A percentile compares a stretch with the other conserved stretches of the same genome.
These are phyloP conservation scores for Lentinus brumalis DNA, from an alignment of 768 basidiomycete genomes.

Conservation along the genomic window DNA sequence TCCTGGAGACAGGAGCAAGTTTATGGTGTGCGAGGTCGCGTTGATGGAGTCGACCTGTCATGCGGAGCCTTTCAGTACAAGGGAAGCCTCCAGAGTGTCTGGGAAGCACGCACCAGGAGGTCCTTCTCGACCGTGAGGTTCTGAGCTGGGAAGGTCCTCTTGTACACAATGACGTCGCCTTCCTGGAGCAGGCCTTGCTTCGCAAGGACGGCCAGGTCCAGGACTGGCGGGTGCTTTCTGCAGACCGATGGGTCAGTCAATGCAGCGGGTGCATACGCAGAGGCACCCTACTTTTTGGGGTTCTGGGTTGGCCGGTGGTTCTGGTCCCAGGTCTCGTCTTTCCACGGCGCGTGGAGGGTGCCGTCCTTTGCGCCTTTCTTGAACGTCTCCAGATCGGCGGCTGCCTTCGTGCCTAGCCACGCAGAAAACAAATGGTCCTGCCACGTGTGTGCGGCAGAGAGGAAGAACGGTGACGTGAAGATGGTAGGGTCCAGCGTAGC, in stretches of 20 bases:
- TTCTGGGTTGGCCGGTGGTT: conserved; percentile 34
- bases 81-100: not conserved
- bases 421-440: conserved; percentile 61
- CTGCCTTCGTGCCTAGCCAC: conserved; percentile 50
- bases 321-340: conserved; percentile 61
- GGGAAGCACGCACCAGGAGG: conserved; percentile 38
- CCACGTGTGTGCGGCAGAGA: conserved; percentile 56
- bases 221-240: conserved; percentile 3
- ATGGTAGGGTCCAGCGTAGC: conserved; percentile 38
- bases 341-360: conserved; percentile 57
- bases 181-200: conserved; percentile 46
- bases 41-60: conserved; percentile 49
- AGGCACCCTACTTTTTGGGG: not conserved
- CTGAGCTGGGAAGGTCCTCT: conserved; percentile 45
- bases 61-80: not conserved
- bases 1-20: conserved; percentile 45
- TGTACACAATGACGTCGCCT: conserved; percentile 59
- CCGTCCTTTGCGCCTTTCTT: conserved; percentile 46
- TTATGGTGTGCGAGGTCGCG: conserved; percentile 42
- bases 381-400: conserved; percentile 44
- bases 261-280: conserved; percentile 25
- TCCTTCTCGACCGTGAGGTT: conserved; percentile 55
- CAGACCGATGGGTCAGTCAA: conserved; percentile 37
- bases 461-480: conserved; percentile 55
- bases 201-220: conserved; percentile 48